Conservation (phyloP, 2,329 filamentous ascomycete species). For the Paraphaeosphaeria sporulosa region DNA sequence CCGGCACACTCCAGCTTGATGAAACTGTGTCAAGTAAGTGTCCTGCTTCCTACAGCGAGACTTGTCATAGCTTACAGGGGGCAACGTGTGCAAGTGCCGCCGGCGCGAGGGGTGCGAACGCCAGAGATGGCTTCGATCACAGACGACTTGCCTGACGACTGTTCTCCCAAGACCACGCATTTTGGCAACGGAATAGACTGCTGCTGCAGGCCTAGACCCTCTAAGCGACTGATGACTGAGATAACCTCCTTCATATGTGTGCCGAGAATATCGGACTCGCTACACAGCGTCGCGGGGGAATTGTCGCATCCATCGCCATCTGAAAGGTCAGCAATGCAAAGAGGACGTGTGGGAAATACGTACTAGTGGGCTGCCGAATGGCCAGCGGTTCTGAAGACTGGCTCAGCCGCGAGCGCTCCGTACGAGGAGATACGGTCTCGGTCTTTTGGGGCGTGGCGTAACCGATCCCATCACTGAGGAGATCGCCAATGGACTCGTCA, state of each 20-base stretch:
- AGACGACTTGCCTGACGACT: constrained; percentile 82
- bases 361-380: constrained; percentile 14
- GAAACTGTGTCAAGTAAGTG: constrained; percentile 49
- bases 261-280: constrained; percentile 56
- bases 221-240: constrained; percentile 68
- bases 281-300: not conserved
- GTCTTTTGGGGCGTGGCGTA: constrained; percentile 7
- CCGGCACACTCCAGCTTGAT: constrained; percentile 52
- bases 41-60: constrained; percentile 20
- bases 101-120: constrained; percentile 74
- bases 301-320: not conserved
- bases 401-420: constrained; percentile 19
- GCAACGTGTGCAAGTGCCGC: constrained; percentile 80
- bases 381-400: constrained; percentile 18
- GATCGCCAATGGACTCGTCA: constrained; percentile 1
- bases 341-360: not conserved
- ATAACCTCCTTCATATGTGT: constrained; percentile 71
- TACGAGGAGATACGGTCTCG: constrained; percentile 8
- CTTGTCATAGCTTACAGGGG: constrained; percentile 75
- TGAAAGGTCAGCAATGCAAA: not conserved
- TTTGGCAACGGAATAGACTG: constrained; percentile 74
- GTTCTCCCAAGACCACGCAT: constrained; percentile 84
- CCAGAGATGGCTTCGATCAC: constrained; percentile 60
- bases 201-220: constrained; percentile 75
- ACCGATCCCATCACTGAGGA: not conserved